These are phyloP conservation scores for Neofusicoccum kwambonambiense DNA, from an alignment of 2,329 filamentous ascomycete species.

Conservation along the genomic window DNA sequence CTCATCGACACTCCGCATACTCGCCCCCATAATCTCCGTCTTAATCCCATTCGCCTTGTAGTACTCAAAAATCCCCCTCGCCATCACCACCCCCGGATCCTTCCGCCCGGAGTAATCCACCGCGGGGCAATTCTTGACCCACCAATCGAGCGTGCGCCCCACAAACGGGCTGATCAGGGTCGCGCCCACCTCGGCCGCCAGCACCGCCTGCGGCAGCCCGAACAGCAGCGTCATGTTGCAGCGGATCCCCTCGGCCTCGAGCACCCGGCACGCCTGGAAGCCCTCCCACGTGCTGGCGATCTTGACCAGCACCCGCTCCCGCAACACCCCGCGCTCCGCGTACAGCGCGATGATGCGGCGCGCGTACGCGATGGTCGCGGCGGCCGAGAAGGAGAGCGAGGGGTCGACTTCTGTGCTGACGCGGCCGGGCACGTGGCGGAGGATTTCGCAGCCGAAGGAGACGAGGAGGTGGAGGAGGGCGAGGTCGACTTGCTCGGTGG, in stretches of 20 bases:
- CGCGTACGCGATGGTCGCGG: conserved; percentile 37
- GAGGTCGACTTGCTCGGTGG: neutral
- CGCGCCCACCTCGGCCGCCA: conserved; percentile 58
- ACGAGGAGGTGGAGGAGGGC: conserved; percentile 8
- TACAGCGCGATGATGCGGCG: conserved; percentile 50
- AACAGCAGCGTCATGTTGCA: conserved; percentile 65
- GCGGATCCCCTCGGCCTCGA: conserved; percentile 54
- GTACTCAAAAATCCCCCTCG: conserved; percentile 52
- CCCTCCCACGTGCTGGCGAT: conserved; percentile 64
- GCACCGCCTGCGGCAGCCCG: conserved; percentile 57
- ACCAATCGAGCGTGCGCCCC: conserved; percentile 8
- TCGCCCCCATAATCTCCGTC: conserved; percentile 58
- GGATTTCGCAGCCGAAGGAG: conserved; percentile 1
- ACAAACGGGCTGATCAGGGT: conserved; percentile 59
- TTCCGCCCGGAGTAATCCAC: conserved; percentile 48
- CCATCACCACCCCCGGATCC: conserved; percentile 51
- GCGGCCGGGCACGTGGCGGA: neutral
- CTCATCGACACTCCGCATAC: conserved; percentile 57
- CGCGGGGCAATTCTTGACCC: conserved; percentile 61
- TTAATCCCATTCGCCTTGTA: conserved; percentile 42
- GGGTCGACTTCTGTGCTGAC: conserved; percentile 10
- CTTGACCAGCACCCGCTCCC: conserved; percentile 58
- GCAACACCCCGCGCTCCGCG: conserved; percentile 40
- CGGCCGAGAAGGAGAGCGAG: neutral
- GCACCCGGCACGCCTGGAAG: conserved; percentile 56